Evolutionary conservation across 2,329 filamentous ascomycete genomes (phyloP), one percentile per base, ranked within the genome.

Genomic region (Fusarium nygamai): DNA sequence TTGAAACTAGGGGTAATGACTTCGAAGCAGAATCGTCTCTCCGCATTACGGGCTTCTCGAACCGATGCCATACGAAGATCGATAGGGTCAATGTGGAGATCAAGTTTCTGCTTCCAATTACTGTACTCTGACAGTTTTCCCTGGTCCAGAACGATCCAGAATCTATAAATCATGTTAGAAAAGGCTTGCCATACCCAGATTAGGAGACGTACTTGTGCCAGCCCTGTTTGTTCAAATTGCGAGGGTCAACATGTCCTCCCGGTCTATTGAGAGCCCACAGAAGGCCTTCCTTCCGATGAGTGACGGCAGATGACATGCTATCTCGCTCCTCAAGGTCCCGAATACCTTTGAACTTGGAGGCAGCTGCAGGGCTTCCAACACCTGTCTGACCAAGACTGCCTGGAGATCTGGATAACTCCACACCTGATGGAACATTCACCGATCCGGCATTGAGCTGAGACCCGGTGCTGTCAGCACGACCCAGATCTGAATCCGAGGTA

Each of bases 101-200:
- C 96, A 31, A 99, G 89, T 81, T 91, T 96, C 81, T 99, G 94
- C 84, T 99, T 99, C 96, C 96, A 99, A 82, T 99, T 98, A 81
- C 95, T 98, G 83, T 99, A 99, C 81, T 99, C 96, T 4, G 96
- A 98, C 22, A 99, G 88, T 81, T 96, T 98, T 31, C 96, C 96
- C 83, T 98, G 95, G 81, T 98, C 97, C 50, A 99, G 88, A 5
- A 99, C 96, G 73, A 99, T 97, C 96, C 96, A 99, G 84, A 98
- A 99, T 80, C 95, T 97, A 29, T 8, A 77, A 44, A n/a, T 22
- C 36, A 56, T 29, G 54, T 79, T 64, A 80, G 78, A 43, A 48
- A 31, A 48, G 13, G n/a, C 22, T 54, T 31, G 7, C 10, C 27
- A 17, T 33, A 41, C 39, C 36, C 29, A 16, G 27, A 39, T 24